Conservation (phyloP, 2,329 filamentous ascomycete genomes). For the Talaromyces sp. region DNA sequence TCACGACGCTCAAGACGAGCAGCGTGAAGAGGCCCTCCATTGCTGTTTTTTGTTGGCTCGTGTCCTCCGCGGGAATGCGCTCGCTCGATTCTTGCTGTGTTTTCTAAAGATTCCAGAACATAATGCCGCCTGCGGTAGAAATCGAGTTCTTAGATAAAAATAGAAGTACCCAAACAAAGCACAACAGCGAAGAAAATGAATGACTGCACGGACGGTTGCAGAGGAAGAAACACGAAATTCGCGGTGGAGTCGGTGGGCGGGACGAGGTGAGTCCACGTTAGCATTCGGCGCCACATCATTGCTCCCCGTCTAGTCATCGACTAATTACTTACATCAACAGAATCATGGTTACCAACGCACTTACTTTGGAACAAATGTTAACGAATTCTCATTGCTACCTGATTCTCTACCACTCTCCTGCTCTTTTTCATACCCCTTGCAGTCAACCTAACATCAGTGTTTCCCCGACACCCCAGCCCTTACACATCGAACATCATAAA, state of each 20-base stretch:
- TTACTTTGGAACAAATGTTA: not conserved
- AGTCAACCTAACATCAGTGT: not conserved
- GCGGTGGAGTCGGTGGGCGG: not conserved
- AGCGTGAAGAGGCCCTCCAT: constrained; percentile 62
- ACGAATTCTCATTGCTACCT: not conserved
- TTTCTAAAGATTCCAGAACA: constrained; percentile 23
- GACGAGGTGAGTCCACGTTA: not conserved
- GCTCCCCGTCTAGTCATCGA: not conserved
- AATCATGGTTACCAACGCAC: not conserved
- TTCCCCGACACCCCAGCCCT: not conserved
- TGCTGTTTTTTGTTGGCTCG: constrained; percentile 9
- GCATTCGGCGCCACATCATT: not conserved
- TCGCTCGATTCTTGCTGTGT: constrained; percentile 28
- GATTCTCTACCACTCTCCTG: not conserved
- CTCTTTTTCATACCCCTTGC: not conserved
- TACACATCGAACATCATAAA: no score
- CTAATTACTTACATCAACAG: not conserved
- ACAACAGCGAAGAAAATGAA: not conserved
- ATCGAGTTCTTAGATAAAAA: not conserved
- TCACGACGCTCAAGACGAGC: constrained; percentile 59
- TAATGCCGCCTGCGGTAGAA: not conserved
- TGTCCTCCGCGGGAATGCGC: constrained; percentile 5
- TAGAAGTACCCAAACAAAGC: not conserved
- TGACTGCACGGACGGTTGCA: not conserved
- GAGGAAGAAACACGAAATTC: not conserved